Base-by-base conservation (phyloP, 805 yeast genomes). In the Pichia membranifaciens region DNA sequence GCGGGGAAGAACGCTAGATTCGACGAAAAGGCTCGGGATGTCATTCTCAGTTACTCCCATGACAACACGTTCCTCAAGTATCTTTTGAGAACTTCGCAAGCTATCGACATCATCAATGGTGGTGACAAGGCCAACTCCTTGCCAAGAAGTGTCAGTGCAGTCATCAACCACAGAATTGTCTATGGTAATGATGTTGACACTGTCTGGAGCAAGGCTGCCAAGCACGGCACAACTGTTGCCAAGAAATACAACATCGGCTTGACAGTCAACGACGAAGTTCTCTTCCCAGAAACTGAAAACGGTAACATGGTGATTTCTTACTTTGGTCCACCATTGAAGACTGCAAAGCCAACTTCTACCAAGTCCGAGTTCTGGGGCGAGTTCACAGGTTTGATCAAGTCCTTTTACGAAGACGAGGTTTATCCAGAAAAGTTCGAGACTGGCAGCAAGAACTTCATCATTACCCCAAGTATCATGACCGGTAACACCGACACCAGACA, bases 51-150 rank as follows among this genome's bases (percentile, higher is more conserved):
- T 23, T 68, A 42, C 49, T 51, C 51, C 13, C 38, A 48, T 6
- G 56, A 59, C 20, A 23, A 23, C 15, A 50, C 48, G 13, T 40
- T 46, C 29, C 48, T 54, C 33, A 64, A 69, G 48, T 77, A 73
- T 51, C 60, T 75, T 43, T 64, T 82, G 21, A 68, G 73, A 45
- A 84, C 91, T 0, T 74, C 87, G 4, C 87, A 80, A 62, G 84
- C 91, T 0, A 71, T 76, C 40, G 88, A 83, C 57, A 72, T 82
- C 21, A 70, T 87, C 50, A 58, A 65, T 12, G 93, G 93, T 25
- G 95, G 95, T 38, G 74, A 80, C 49, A 86, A 86, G 64, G 72
- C 82, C 22, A 86, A 86, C 58, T 89, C 93, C 1, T 66, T 86
- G 41, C 95, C 95, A 2, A 91, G 85, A 59, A 63, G 70, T 22